These are phyloP conservation scores for Emergomyces orientalis DNA, from an alignment of 2,329 filamentous ascomycete species.

Conservation along the genomic window DNA sequence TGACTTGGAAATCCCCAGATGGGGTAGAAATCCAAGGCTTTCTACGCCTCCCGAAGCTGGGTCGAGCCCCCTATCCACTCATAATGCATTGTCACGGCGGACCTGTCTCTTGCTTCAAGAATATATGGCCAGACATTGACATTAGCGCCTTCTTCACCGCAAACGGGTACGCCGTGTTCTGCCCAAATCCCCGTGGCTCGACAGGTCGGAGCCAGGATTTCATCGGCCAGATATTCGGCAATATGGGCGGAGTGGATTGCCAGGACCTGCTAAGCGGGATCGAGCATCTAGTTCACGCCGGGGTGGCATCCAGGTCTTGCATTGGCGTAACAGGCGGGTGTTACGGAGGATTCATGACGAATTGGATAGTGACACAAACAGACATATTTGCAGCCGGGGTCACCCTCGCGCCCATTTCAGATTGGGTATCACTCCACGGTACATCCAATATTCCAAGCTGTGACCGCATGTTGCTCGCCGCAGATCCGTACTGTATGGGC, in stretches of 20 bases:
- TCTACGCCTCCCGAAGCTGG: background rate
- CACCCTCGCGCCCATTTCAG: background rate
- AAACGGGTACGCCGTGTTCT: background rate
- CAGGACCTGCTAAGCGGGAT: background rate
- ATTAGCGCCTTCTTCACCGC: background rate
- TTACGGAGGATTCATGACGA: background rate
- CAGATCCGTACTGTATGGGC: background rate
- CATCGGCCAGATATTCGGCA: background rate
- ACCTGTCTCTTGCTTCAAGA: background rate
- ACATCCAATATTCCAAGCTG: background rate
- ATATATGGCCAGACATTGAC: conserved; percentile 1
- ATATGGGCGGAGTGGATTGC: conserved; percentile 2
- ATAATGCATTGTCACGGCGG: background rate
- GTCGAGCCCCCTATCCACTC: background rate
- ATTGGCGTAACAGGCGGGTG: conserved; percentile 1
- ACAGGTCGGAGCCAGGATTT: background rate
- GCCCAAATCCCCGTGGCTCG: background rate
- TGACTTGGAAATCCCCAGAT: background rate
- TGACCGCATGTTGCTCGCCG: background rate
- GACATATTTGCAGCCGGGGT: background rate
- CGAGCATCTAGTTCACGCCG: background rate
- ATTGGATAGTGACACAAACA: conserved; percentile 2
- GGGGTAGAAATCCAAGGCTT: background rate
- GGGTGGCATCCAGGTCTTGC: background rate
- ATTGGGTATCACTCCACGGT: background rate